phyloP scores from a whole-genome alignment of 1,284 basidiomycete species.

The Farysia itapuensis region DNA sequence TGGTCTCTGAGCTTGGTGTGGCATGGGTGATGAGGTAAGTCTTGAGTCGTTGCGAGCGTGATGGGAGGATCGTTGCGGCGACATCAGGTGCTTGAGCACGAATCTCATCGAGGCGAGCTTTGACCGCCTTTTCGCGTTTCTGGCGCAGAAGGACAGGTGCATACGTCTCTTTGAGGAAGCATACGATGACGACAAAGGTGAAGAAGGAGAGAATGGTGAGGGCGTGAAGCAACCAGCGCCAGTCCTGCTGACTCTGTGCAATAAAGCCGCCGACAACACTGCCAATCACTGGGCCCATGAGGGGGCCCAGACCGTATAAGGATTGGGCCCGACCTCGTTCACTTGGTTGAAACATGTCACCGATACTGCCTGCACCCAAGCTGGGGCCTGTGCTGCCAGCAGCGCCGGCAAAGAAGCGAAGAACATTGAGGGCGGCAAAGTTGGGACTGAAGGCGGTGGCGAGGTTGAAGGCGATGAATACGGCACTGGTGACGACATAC shows the following conservation, averaged over 20 bases:
- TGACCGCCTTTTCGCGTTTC: slow-evolving; percentile 18
- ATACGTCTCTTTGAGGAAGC: slow-evolving; percentile 46
- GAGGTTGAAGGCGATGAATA: slow-evolving; percentile 59
- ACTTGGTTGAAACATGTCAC: slow-evolving; percentile 48
- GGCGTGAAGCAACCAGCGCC: slow-evolving; percentile 46
- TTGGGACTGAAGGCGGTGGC: slow-evolving; percentile 51
- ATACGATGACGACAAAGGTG: slow-evolving; percentile 11
- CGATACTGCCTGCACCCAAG: slow-evolving; percentile 48
- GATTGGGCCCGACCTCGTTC: slow-evolving; percentile 41
- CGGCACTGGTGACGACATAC: slow-evolving; percentile 52
- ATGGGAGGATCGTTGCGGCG: neutral
- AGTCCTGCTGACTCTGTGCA: slow-evolving; percentile 17
- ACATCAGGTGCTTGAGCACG: slow-evolving; percentile 4
- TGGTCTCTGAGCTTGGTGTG: slow-evolving; percentile 14
- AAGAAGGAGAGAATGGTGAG: slow-evolving; percentile 35
- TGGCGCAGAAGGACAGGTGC: slow-evolving; percentile 44
- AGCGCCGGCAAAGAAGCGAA: slow-evolving; percentile 47
- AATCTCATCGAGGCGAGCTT: slow-evolving; percentile 9
- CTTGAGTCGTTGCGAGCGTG: neutral
- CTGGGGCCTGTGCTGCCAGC: slow-evolving; percentile 46
- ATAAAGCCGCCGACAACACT: slow-evolving; percentile 47
- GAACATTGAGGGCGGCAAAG: slow-evolving; percentile 50
- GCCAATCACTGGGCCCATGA: slow-evolving; percentile 50
- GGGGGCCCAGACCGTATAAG: slow-evolving; percentile 44
- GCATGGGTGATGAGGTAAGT: neutral